Base-by-base conservation (phyloP, 352 stramenopile genomes). In the Phytophthora tubulina region DNA sequence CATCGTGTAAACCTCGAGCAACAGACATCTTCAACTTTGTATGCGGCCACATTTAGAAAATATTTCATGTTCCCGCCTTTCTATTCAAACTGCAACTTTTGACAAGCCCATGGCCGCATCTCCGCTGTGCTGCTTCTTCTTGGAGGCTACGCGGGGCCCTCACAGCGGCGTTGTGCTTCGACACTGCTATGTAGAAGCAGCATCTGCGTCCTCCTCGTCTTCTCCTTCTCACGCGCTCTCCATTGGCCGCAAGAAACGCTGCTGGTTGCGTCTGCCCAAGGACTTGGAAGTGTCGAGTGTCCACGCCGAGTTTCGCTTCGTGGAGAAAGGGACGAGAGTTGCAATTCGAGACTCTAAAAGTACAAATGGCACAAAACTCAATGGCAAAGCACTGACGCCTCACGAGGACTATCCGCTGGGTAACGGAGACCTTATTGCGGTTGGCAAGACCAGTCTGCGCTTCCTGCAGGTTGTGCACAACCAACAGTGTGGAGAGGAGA, bases 251-350 rank as follows among this genome's bases (percentile, higher is more conserved):
- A 81, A 78, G 27, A 77, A 80, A 56, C 46, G 57, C n/a, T 90
- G 79, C 49, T 86, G 78, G 71, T 61, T 92, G 50, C 81, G 82
- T 3, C 65, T 92, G 15, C 61, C 57, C 4, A 57, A 79, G 6
- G 84, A 92, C 64, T 63, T 92, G 57, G 84, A 92, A 67, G 80
- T 92, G 1, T 92, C 84, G 3, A 83, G 79, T 4, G 45, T 77
- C 35, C 84, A 92, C 54, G 82, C 82, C 6, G 76, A 90, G 66
- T 59, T 91, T 69, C 65, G 63, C 27, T 62, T 73, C 11, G 15
- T 59, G 27, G 58, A 42, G 36, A 44, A 13, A 2, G 61, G 9
- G 1, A 48, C 33, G 8, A 38, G 30, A 32, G 30, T 76, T 6
- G 54, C 63, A 15, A 9, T 82, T 36, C 51, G 73, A 8, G 84